Conservation (phyloP, 1,284 basidiomycete species). For the Sporisorium reilianum region DNA sequence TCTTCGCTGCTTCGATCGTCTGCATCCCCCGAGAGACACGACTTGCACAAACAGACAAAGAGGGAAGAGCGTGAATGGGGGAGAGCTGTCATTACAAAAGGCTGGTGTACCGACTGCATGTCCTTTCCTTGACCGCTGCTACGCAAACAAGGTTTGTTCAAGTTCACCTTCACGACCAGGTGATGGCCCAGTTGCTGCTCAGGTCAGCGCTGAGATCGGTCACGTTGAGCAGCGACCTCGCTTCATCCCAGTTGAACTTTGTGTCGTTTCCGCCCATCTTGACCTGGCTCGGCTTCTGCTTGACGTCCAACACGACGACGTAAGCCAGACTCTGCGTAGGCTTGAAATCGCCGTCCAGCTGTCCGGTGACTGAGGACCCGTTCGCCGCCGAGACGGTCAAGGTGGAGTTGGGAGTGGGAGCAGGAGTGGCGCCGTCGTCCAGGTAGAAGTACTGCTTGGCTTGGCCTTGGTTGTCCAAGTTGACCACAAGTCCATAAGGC, state of each 20-base stretch:
- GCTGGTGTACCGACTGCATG: too few species aligned
- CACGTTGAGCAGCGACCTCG: conserved; percentile 45
- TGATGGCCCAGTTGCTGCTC: conserved; percentile 22
- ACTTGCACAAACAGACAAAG: too few species aligned
- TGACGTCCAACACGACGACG: conserved; percentile 73
- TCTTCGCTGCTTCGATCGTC: too few species aligned
- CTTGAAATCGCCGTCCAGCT: conserved; percentile 71
- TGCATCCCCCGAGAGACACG: too few species aligned
- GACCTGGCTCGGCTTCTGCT: conserved; percentile 40
- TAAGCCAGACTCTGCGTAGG: conserved; percentile 72
- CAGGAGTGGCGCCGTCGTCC: conserved; percentile 74
- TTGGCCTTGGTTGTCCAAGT: conserved; percentile 72
- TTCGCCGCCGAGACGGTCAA: conserved; percentile 20
- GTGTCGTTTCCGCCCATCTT: conserved; percentile 4
- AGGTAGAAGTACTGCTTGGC: conserved; percentile 76
- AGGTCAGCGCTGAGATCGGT: conserved; percentile 44
- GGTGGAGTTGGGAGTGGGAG: conserved; percentile 37
- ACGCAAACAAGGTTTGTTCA: too few species aligned
- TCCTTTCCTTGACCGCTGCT: too few species aligned
- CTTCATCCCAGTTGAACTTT: conserved; percentile 34
- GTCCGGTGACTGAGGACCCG: conserved; percentile 11
- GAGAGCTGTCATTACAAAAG: too few species aligned
- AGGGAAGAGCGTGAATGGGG: too few species aligned
- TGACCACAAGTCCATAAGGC: conserved; percentile 58
- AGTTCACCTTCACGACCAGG: conserved; percentile 39